Percentiles rank a stretch among this genome's conserved stretches.
Evolutionary conservation across 2,329 filamentous ascomycete species (phyloP).

Genomic region (Verticillium isaacii): DNA sequence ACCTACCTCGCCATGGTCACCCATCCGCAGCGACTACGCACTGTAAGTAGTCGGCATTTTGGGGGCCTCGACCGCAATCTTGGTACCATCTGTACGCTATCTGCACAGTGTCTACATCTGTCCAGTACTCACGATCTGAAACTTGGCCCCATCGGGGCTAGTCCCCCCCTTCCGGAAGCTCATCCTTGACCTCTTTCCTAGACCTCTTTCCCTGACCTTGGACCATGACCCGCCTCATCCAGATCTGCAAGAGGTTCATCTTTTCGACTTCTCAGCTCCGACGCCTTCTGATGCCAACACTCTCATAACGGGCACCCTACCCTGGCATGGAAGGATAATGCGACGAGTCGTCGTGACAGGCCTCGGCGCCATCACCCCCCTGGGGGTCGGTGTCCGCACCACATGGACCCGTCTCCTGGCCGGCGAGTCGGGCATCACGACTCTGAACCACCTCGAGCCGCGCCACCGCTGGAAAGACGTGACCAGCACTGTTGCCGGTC

Average conservation of each 20-base stretch:
- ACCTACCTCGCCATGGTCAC: neutral
- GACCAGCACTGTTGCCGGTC: conserved; percentile 78
- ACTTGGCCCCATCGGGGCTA: neutral
- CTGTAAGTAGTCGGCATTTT: neutral
- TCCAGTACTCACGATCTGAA: neutral
- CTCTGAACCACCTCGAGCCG: conserved; percentile 57
- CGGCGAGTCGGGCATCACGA: conserved; percentile 75
- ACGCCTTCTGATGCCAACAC: neutral
- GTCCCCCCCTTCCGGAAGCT: neutral
- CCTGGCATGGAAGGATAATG: conserved; percentile 42
- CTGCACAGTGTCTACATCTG: neutral
- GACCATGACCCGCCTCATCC: neutral
- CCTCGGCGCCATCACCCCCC: conserved; percentile 74
- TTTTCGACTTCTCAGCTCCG: neutral
- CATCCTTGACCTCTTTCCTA: neutral
- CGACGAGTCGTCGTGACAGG: conserved; percentile 80
- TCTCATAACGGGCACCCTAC: neutral
- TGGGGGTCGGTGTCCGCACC: conserved; percentile 71
- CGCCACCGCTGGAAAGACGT: conserved; percentile 60
- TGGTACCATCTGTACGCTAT: neutral
- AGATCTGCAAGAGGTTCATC: neutral
- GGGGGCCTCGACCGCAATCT: neutral
- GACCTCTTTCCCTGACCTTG: neutral
- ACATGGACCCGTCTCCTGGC: conserved; percentile 81
- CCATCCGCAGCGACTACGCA: neutral